phyloP scores from a whole-genome alignment of 192 early-diverging fungal species.

The Umbelopsis vinacea region DNA sequence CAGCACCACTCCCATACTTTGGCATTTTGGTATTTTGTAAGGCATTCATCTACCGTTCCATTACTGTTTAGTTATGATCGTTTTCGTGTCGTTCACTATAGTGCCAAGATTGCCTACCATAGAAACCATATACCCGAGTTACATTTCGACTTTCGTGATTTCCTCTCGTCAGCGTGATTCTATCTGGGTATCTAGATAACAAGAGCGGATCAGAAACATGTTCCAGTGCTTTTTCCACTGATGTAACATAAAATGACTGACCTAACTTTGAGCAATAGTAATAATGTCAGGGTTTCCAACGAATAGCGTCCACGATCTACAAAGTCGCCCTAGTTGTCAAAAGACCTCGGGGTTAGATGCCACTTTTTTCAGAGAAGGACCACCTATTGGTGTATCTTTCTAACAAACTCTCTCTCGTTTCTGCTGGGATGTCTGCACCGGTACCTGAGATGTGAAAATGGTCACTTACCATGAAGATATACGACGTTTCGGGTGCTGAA shows the following conservation, averaged over 20 bases:
- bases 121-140: slow-evolving; percentile 95
- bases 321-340: slow-evolving; percentile 83
- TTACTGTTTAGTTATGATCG: neutral
- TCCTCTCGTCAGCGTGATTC: slow-evolving; percentile 91
- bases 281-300: slow-evolving; percentile 92
- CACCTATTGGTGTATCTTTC: too few relatives aligned
- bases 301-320: slow-evolving; percentile 97
- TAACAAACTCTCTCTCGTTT: too few relatives aligned
- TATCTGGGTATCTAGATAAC: slow-evolving; percentile 86
- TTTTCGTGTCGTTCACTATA: neutral
- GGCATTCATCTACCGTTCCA: slow-evolving; percentile 78
- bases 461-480: slow-evolving; percentile 90
- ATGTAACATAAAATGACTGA: slow-evolving; percentile 32
- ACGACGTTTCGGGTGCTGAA: slow-evolving; percentile 88
- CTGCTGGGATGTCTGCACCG: neutral
- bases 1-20: slow-evolving; percentile 97
- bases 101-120: slow-evolving; percentile 56
- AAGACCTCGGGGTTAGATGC: neutral
- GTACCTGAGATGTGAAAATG: slow-evolving; percentile 3
- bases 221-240: neutral
- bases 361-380: too few relatives aligned
- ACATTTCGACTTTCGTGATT: slow-evolving; percentile 97
- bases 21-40: slow-evolving; percentile 87
- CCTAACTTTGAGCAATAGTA: slow-evolving; percentile 91
- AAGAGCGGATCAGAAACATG: neutral